These are phyloP conservation scores for Scheffersomyces parashehatae DNA, from an alignment of 1,139 yeast species.

Conservation along the genomic window DNA sequence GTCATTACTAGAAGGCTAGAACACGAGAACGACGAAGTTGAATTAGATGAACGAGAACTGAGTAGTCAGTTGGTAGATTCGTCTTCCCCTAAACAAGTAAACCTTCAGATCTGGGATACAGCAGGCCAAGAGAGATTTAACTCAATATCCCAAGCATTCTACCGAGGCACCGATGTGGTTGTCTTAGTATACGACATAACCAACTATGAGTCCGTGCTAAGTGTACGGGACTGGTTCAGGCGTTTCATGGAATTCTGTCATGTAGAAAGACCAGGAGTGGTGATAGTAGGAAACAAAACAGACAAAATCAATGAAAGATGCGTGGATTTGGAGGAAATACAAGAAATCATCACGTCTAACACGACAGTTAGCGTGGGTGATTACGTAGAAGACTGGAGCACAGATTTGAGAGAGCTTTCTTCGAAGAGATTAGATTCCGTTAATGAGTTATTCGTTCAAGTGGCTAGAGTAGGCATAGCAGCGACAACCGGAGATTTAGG, in stretches of 20 bases:
- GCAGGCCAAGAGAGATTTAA: slow-evolving; percentile 69
- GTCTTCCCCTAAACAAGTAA: slow-evolving; percentile 18
- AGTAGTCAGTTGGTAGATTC: slow-evolving; percentile 5
- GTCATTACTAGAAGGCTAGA: background rate
- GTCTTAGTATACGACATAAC: slow-evolving; percentile 59
- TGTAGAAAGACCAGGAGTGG: slow-evolving; percentile 48
- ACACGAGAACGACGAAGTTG: background rate
- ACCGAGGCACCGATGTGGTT: slow-evolving; percentile 62
- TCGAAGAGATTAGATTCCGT: slow-evolving; percentile 43
- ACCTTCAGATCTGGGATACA: slow-evolving; percentile 64
- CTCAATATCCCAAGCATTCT: slow-evolving; percentile 58
- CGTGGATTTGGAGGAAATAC: slow-evolving; percentile 43
- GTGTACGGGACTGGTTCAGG: slow-evolving; percentile 53
- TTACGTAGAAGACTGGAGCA: slow-evolving; percentile 39
- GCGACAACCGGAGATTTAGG: slow-evolving; percentile 14
- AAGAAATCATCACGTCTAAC: slow-evolving; percentile 36
- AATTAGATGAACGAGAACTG: slow-evolving; percentile 8
- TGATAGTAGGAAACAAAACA: slow-evolving; percentile 57
- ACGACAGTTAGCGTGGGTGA: slow-evolving; percentile 28
- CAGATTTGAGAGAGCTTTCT: slow-evolving; percentile 46
- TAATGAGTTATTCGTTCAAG: slow-evolving; percentile 41
- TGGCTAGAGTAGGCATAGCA: slow-evolving; percentile 42
- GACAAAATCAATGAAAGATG: slow-evolving; percentile 43
- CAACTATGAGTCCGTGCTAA: slow-evolving; percentile 53
- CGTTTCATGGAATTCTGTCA: slow-evolving; percentile 53